Evolutionary conservation across 1,284 basidiomycete genomes (phyloP).

Genomic region (Ganoderma lucidum): DNA sequence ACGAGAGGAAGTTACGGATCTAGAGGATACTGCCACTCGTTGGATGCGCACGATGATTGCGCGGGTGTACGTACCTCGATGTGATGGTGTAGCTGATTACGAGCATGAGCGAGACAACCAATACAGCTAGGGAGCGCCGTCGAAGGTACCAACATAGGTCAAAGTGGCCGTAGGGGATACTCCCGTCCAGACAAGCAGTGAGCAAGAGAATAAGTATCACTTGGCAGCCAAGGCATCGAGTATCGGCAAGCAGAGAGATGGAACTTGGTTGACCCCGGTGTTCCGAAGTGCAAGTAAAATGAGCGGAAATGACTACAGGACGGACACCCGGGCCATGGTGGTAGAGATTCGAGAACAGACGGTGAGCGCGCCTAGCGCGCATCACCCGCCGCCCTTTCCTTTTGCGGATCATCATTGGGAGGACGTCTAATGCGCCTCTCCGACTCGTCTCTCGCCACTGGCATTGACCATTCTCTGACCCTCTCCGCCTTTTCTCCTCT

Average conservation of each 20-base stretch:
- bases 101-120: conserved; percentile 22
- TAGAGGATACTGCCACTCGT: conserved; percentile 9
- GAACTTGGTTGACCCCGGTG: not conserved
- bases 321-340: not conserved
- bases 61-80: conserved; percentile 21
- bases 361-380: too few species aligned
- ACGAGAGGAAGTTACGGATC: conserved; percentile 58
- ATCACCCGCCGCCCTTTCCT: not conserved
- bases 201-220: not conserved
- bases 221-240: not conserved
- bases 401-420: not conserved
- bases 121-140: conserved; percentile 23
- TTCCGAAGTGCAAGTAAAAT: not conserved
- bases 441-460: not conserved
- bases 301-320: not conserved
- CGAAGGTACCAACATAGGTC: conserved; percentile 25
- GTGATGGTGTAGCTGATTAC: conserved; percentile 22
- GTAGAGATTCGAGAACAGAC: not conserved
- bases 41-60: not conserved
- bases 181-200: not conserved
- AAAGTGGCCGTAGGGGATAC: not conserved
- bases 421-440: not conserved
- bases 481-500: not conserved
- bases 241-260: not conserved
- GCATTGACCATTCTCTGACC: not conserved